Evolutionary conservation across 805 yeast species (phyloP).

Genomic region (Candida maesae): DNA sequence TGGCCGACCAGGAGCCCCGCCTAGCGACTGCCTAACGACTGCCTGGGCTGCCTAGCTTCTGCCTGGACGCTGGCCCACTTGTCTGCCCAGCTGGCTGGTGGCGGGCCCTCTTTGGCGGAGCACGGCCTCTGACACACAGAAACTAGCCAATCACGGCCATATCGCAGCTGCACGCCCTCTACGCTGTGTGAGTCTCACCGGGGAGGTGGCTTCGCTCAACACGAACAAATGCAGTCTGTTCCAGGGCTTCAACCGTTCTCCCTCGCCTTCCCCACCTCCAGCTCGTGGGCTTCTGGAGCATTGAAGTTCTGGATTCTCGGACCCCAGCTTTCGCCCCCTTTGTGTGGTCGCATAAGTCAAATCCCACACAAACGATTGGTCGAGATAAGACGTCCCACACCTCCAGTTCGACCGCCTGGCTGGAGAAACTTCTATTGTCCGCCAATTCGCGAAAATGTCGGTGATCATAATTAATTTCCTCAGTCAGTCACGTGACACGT

Average conservation of each 20-base stretch:
- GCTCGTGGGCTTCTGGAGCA: too few species aligned
- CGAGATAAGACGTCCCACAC: constrained; percentile 7
- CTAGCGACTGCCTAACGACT: too few species aligned
- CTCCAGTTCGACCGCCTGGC: background rate
- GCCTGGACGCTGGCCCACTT: background rate
- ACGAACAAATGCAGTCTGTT: too few species aligned
- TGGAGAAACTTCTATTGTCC: too few species aligned
- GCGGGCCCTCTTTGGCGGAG: too few species aligned
- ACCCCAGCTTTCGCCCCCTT: background rate
- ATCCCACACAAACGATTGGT: constrained; percentile 7
- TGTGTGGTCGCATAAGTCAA: too few species aligned
- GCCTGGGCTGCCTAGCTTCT: background rate
- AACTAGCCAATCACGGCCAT: background rate
- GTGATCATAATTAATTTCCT: too few species aligned
- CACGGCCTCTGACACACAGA: background rate
- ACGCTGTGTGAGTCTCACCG: background rate
- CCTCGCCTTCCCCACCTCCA: background rate
- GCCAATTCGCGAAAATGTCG: constrained; percentile 1
- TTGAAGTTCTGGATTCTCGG: too few species aligned
- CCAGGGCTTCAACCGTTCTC: too few species aligned
- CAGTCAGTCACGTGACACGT: too few species aligned
- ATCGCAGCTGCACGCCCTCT: background rate
- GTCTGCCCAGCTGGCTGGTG: too few species aligned
- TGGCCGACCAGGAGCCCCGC: background rate
- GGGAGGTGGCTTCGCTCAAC: background rate